These are phyloP conservation scores for Adiantum capillusveneris DNA, from an alignment of 75 land plant genomes.

Conservation along the genomic window DNA sequence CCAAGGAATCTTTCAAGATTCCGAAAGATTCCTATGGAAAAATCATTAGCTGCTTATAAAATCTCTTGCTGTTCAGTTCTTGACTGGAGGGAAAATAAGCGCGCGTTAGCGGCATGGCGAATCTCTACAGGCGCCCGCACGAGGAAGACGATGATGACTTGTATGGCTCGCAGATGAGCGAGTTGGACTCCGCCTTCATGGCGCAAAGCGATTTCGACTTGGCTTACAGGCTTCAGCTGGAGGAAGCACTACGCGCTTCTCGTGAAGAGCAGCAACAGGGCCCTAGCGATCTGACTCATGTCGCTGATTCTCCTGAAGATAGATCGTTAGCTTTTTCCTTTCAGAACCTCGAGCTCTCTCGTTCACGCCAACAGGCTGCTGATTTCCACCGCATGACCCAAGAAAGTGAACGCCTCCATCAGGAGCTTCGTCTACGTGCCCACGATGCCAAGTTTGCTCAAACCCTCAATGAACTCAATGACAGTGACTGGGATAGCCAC, in stretches of 20 bases:
- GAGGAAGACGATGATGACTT: no score
- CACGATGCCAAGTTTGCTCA: conserved; percentile 46
- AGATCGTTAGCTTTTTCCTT: background rate
- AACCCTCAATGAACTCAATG: conserved; percentile 18
- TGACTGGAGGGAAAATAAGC: no score
- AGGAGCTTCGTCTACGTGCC: conserved; percentile 22
- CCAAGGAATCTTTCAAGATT: no score
- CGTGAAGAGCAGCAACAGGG: conserved; percentile 3
- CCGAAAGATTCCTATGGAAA: no score
- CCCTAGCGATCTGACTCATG: background rate
- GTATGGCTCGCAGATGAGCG: conserved; percentile 11
- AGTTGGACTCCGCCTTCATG: conserved; percentile 21
- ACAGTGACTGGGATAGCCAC: conserved; percentile 37
- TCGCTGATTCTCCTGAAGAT: background rate
- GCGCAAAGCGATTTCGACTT: conserved; percentile 45
- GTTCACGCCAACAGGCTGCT: background rate
- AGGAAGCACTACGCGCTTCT: conserved; percentile 64
- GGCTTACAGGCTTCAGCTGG: conserved; percentile 58
- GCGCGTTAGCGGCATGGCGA: no score
- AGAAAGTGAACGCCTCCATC: conserved; percentile 15
- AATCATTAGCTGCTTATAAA: no score
- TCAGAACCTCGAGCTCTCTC: conserved; percentile 21
- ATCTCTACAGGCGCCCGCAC: no score
- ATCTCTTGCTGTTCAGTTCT: no score
- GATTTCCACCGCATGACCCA: background rate